These are phyloP conservation scores for Butyriboletus loyo DNA, from an alignment of 768 basidiomycete species.

Conservation along the genomic window DNA sequence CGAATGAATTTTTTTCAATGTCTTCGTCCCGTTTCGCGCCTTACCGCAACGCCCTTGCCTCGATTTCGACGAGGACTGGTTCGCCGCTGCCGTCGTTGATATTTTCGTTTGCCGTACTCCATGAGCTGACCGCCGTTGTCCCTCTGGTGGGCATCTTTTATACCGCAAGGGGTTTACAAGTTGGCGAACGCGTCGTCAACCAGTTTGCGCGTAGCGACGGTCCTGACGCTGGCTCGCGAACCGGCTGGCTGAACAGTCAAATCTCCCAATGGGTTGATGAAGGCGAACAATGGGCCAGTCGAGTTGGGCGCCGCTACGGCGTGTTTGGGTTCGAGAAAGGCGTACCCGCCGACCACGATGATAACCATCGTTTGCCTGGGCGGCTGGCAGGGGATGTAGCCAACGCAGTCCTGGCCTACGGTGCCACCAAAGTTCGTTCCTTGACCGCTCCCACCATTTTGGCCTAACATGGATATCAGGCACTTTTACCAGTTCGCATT, in stretches of 20 bases:
- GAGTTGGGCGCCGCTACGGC: conserved; percentile 76
- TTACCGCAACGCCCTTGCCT: conserved; percentile 53
- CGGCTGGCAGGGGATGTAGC: conserved; percentile 72
- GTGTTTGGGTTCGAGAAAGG: conserved; percentile 73
- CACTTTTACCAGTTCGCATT: conserved; percentile 69
- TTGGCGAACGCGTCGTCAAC: conserved; percentile 65
- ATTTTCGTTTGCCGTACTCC: conserved; percentile 79
- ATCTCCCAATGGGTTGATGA: conserved; percentile 68
- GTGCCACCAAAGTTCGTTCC: conserved; percentile 63
- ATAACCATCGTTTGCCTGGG: conserved; percentile 23
- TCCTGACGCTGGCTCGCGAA: conserved; percentile 11
- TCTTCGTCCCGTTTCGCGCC: conserved; percentile 37
- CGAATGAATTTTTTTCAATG: conserved; percentile 10
- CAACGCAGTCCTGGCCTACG: conserved; percentile 81
- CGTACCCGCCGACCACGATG: conserved; percentile 1
- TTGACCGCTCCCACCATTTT: neutral
- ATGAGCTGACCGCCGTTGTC: conserved; percentile 79
- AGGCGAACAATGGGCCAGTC: conserved; percentile 66
- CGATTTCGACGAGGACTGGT: conserved; percentile 65
- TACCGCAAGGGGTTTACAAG: conserved; percentile 57
- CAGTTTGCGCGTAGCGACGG: conserved; percentile 27
- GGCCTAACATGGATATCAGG: conserved; percentile 40
- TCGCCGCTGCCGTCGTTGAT: conserved; percentile 71
- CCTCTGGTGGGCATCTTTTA: conserved; percentile 78
- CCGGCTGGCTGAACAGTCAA: conserved; percentile 42